These are phyloP conservation scores for Fusarium palustre DNA, from an alignment of 2,329 filamentous ascomycete genomes.

Conservation along the genomic window DNA sequence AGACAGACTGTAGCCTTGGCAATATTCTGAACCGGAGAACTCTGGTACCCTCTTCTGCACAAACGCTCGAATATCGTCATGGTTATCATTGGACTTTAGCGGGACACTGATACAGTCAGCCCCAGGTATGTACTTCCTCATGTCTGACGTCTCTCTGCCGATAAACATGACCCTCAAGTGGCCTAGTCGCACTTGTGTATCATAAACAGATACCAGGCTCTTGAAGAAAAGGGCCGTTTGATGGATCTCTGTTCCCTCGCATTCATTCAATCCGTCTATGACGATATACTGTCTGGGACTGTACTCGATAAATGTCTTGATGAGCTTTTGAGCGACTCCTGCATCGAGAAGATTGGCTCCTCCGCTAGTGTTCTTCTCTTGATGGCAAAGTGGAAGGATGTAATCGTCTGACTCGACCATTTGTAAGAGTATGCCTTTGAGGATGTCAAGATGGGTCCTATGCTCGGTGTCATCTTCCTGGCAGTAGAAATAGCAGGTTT, in stretches of 20 bases:
- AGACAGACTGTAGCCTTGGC: neutral
- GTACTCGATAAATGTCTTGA: conserved; percentile 3
- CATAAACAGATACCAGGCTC: neutral
- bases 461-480: conserved; percentile 5
- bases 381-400: neutral
- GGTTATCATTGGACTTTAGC: neutral
- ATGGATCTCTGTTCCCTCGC: neutral
- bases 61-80: neutral
- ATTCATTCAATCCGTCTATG: neutral
- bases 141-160: neutral
- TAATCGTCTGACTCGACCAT: conserved; percentile 9
- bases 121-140: neutral
- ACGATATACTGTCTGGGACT: neutral
- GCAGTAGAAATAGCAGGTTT: conserved; percentile 11
- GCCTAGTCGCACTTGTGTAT: neutral
- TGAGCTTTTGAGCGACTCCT: neutral
- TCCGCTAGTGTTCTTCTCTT: neutral
- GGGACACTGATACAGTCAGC: neutral
- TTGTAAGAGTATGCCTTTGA: conserved; percentile 1
- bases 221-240: conserved; percentile 8
- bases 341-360: neutral
- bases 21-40: neutral
- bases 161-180: conserved; percentile 16
- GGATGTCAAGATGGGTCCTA: neutral
- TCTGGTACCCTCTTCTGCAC: neutral